These are phyloP conservation scores for Wickerhamomyces sp. DNA, from an alignment of 1,139 yeast genomes.

Conservation along the genomic window DNA sequence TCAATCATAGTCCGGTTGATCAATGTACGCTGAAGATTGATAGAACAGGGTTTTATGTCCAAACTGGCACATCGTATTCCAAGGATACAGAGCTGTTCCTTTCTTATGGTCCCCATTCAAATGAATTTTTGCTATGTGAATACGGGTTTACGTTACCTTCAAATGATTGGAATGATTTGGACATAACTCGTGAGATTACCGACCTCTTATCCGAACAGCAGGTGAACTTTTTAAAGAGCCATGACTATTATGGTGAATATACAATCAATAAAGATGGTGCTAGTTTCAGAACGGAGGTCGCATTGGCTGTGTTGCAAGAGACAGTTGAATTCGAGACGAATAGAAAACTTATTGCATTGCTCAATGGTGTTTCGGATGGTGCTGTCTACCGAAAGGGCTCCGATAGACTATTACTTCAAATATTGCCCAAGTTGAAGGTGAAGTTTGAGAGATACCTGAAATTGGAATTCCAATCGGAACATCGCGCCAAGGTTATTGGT, in stretches of 20 bases:
- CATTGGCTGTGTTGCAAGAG: slow-evolving; percentile 60
- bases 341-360: slow-evolving; percentile 23
- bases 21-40: slow-evolving; percentile 49
- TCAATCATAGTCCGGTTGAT: slow-evolving; percentile 66
- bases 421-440: slow-evolving; percentile 30
- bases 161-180: slow-evolving; percentile 70
- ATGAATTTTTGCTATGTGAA: slow-evolving; percentile 75
- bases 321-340: slow-evolving; percentile 22
- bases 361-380: slow-evolving; percentile 44
- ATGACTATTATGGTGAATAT: slow-evolving; percentile 68
- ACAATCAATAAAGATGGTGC: slow-evolving; percentile 50
- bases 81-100: slow-evolving; percentile 59
- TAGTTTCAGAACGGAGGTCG: slow-evolving; percentile 75
- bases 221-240: slow-evolving; percentile 40
- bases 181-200: slow-evolving; percentile 44
- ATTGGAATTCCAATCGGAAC: slow-evolving; percentile 15
- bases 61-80: slow-evolving; percentile 33
- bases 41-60: slow-evolving; percentile 47
- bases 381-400: slow-evolving; percentile 33
- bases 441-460: slow-evolving; percentile 24
- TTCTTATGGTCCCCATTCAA: slow-evolving; percentile 85
- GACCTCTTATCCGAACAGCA: slow-evolving; percentile 38
- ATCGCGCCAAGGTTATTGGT: slow-evolving; percentile 12
- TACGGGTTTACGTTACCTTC: slow-evolving; percentile 67
- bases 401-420: slow-evolving; percentile 28